Percentiles rank a stretch among this genome's conserved stretches.
These are phyloP conservation scores for Lophiostoma macrostomum DNA, from an alignment of 495 filamentous ascomycete species.

Conservation along the genomic window DNA sequence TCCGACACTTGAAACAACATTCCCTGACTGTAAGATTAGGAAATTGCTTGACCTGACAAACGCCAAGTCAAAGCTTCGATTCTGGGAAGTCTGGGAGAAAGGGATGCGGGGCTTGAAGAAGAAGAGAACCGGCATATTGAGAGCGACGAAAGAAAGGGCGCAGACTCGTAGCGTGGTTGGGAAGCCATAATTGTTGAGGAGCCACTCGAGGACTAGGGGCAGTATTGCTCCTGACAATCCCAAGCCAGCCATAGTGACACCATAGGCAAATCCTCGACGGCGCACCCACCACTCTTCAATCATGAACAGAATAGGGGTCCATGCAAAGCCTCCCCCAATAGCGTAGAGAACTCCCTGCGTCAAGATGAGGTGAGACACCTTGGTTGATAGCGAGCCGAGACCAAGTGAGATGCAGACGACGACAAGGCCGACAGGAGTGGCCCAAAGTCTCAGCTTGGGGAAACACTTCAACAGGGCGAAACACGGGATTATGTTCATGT, in stretches of 20 bases:
- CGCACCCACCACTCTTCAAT: slow-evolving; percentile 58
- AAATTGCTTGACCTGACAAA: slow-evolving; percentile 34
- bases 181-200: slow-evolving; percentile 54
- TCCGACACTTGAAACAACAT: slow-evolving; percentile 33
- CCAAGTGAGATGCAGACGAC: slow-evolving; percentile 34
- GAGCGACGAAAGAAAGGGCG: slow-evolving; percentile 41
- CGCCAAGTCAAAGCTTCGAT: slow-evolving; percentile 30
- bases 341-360: slow-evolving; percentile 56
- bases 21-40: slow-evolving; percentile 34
- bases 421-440: slow-evolving; percentile 44
- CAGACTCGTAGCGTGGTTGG: slow-evolving; percentile 54
- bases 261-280: slow-evolving; percentile 54
- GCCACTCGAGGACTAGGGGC: slow-evolving; percentile 39
- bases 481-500: slow-evolving; percentile 45
- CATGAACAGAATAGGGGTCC: slow-evolving; percentile 50
- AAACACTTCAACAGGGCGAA: slow-evolving; percentile 37
- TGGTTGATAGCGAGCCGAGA: slow-evolving; percentile 47
- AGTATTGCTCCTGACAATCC: slow-evolving; percentile 43
- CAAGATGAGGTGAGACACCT: slow-evolving; percentile 47
- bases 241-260: slow-evolving; percentile 54
- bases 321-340: slow-evolving; percentile 48
- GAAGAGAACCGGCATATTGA: slow-evolving; percentile 53
- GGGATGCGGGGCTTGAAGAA: slow-evolving; percentile 44
- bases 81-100: slow-evolving; percentile 14
- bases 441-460: slow-evolving; percentile 37